Base-by-base conservation (phyloP, 225 moss, liverwort and hornwort genomes). In the Sphagnum contortum region DNA sequence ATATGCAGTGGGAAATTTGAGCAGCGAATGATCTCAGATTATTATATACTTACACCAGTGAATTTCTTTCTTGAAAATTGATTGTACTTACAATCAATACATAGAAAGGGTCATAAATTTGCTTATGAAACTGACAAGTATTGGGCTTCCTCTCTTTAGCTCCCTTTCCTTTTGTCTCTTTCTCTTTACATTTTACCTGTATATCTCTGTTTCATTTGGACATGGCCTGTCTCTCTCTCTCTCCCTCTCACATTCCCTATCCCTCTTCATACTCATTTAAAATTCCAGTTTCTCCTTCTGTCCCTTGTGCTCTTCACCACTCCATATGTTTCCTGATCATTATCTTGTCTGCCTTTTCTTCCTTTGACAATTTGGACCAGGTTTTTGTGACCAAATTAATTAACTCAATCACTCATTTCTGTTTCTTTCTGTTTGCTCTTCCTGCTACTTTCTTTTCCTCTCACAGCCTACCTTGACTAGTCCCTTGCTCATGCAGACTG, bases 351-450 rank as follows among this genome's bases (percentile, higher is more conserved):
- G 63, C 49, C 5, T 63, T 63, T 13, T 9, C 50, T 5, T 63
- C 48, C 6, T 63, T 63, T 50, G 12, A 48, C 63, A 49, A 63
- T 50, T 49, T 63, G 29, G 63, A 63, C 48, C 48, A 63, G 50
- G 50, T 14, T 12, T 12, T 63, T 48, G 49, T 50, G 49, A 63
- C 63, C n/a, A 50, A 63, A 8, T 14, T 63, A n/a, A 63, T n/a
- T 14, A 5, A 4, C 12, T 50, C 48, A 11, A 12, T 63, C 48
- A 29, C 63, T 46, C 63, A 63, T 10, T 63, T 63, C 48, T 63
- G 63, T n/a, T 50, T 63, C 63, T 63, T 63, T 50, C 63, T 63
- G 12, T 63, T 63, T 47, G 63, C 63, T 4, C 63, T 63, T 4
- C n/a, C 50, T 6, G 48, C 63, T 47, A 50, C 48, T n/a, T 49